phyloP scores from a whole-genome alignment of 2,329 filamentous ascomycete genomes.

The Alternaria triticimaculans region DNA sequence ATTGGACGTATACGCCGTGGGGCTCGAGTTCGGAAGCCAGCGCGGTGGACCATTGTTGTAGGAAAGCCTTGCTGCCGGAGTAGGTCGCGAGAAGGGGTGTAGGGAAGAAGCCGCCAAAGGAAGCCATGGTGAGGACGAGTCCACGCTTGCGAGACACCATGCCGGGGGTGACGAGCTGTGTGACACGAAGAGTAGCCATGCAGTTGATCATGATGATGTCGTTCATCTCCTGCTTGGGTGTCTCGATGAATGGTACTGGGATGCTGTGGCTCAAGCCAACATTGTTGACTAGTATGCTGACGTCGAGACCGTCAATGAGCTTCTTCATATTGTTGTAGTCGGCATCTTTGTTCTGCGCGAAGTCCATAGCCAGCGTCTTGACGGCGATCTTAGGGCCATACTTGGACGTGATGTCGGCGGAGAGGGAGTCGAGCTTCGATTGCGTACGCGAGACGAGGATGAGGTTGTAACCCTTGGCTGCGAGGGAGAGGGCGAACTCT shows the following conservation, averaged over 20 bases:
- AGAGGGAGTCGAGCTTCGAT: constrained; percentile 82
- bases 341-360: constrained; percentile 75
- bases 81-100: constrained; percentile 94
- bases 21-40: constrained; percentile 82
- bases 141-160: constrained; percentile 86
- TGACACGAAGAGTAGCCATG: constrained; percentile 85
- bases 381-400: constrained; percentile 70
- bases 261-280: constrained; percentile 94
- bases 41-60: constrained; percentile 93
- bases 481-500: constrained; percentile 91
- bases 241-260: constrained; percentile 86
- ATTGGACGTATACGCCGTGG: constrained; percentile 84
- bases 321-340: constrained; percentile 79
- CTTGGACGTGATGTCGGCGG: constrained; percentile 75
- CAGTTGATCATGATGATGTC: constrained; percentile 97
- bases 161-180: constrained; percentile 81
- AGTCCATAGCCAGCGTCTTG: constrained; percentile 90
- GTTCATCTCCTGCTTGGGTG: constrained; percentile 77
- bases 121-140: constrained; percentile 95
- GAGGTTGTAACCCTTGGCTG: constrained; percentile 90
- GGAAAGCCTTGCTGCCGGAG: constrained; percentile 96
- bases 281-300: constrained; percentile 93
- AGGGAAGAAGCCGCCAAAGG: constrained; percentile 90
- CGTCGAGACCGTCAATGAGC: constrained; percentile 74
- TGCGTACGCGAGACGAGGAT: constrained; percentile 94